Evolutionary conservation across 2,329 filamentous ascomycete species (phyloP), one percentile per base, ranked within the genome.

Genomic region (Xenosphaeropsis pyriputrescens): DNA sequence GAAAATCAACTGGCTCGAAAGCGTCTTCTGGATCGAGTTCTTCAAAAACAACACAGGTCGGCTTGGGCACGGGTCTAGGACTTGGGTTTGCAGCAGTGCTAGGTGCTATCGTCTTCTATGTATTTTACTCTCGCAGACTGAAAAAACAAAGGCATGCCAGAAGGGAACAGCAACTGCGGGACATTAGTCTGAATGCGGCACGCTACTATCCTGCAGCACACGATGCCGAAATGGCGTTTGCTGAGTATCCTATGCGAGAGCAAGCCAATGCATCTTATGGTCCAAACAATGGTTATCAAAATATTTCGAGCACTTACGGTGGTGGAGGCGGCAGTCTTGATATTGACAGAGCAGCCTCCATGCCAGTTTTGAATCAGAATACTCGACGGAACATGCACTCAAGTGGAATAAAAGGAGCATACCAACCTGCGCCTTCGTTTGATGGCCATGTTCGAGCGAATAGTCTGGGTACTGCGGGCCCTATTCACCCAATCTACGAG

Each of bases 61-160:
- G 76, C 1, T 59, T 84, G 0, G 77, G 77, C 0, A 57, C 79
- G 2, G 79, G 79, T 0, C 52, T 85, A 1, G 78, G 79, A 2
- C 56, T 85, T 1, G 79, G 77, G 2, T 51, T 79, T 2, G 59
- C 69, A 0, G 59, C 70, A 1, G 49, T 73, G 2, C 43, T 74
- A 7, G 55, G 62, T 1, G 57, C 67, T 1, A 45, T 68, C 2
- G 17, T 72, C 1, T 47, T 69, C 15, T 65, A 58, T 39, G 60
- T 70, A 38, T 65, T 67, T 41, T 72, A 68, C 39, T 62, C 59
- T 22, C 61, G 62, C n/a, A 65, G 65, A 43, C 63, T 64, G 12
- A 57, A 52, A 22, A 34, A 54, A 12, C 51, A 51, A 16, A 56
- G 55, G 35, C 47, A 58, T 36, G 56, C 53, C 38, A 42, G 53